Conservation (phyloP, 2,329 filamentous ascomycete species). For the Didymella keratinophila region DNA sequence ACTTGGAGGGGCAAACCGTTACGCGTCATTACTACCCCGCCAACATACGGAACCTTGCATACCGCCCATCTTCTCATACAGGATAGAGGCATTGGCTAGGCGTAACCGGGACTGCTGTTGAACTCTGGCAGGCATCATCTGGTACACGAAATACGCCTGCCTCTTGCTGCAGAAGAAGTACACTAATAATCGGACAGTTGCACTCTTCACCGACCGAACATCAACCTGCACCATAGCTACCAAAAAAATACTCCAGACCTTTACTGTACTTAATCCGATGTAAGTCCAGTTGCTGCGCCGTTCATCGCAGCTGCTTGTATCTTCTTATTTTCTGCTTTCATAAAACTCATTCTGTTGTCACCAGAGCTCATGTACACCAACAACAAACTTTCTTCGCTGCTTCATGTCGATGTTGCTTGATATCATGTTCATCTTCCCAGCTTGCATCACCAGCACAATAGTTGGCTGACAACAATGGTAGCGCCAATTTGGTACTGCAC, state of each 20-base stretch:
- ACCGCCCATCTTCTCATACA: background rate
- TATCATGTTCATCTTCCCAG: background rate
- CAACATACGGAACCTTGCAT: slow-evolving; percentile 2
- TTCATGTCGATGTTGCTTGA: background rate
- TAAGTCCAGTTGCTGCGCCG: slow-evolving; percentile 1
- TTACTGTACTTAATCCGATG: background rate
- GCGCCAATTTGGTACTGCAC: slow-evolving; percentile 33
- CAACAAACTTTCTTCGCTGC: background rate
- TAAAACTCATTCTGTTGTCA: background rate
- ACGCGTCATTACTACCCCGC: slow-evolving; percentile 13
- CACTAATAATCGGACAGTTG: slow-evolving; percentile 14
- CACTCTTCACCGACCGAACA: slow-evolving; percentile 13
- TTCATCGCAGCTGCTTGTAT: background rate
- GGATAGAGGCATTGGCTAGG: slow-evolving; percentile 9
- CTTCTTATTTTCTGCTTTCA: background rate
- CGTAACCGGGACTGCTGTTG: background rate
- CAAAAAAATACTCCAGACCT: slow-evolving; percentile 4
- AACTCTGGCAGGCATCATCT: slow-evolving; percentile 3
- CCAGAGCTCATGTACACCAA: background rate
- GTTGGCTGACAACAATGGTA: slow-evolving; percentile 44
- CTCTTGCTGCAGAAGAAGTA: background rate
- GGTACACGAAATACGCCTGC: slow-evolving; percentile 2
- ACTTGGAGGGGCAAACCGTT: slow-evolving; percentile 16
- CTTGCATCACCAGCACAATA: background rate
- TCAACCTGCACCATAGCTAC: slow-evolving; percentile 2